Evolutionary conservation across 208 protist genomes (phyloP).

Genomic region (Blastocrithidia nonstop): DNA sequence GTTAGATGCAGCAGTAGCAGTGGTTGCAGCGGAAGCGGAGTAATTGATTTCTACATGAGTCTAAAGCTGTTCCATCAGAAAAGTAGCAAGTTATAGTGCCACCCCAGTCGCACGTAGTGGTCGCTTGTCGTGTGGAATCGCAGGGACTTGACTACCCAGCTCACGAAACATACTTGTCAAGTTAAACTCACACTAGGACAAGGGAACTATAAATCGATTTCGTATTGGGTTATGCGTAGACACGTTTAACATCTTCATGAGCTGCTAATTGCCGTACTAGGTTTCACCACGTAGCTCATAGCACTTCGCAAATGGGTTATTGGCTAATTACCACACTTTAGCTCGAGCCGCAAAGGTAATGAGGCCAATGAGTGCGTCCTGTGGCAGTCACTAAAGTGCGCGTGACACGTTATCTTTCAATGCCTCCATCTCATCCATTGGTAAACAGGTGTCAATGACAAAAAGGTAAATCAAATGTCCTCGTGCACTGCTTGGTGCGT

Average conservation of each 20-base stretch:
- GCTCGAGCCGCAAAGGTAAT: constrained; percentile 94
- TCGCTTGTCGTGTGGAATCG: constrained; percentile 31
- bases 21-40: too few relatives aligned
- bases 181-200: constrained; percentile 80
- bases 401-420: constrained; percentile 86
- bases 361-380: constrained; percentile 89
- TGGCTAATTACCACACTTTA: constrained; percentile 60
- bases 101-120: constrained; percentile 55
- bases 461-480: constrained; percentile 77
- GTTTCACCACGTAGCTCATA: constrained; percentile 47
- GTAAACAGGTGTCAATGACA: constrained; percentile 94
- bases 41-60: constrained; percentile 7
- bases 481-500: neutral
- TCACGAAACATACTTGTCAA: constrained; percentile 37
- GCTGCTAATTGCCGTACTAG: constrained; percentile 17
- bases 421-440: constrained; percentile 78
- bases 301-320: constrained; percentile 31
- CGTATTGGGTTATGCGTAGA: constrained; percentile 48
- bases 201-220: constrained; percentile 87
- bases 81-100: constrained; percentile 41
- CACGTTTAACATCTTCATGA: constrained; percentile 45
- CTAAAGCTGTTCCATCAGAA: constrained; percentile 39
- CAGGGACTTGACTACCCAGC: constrained; percentile 25
- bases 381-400: constrained; percentile 89
- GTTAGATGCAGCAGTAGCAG: too few relatives aligned